These are phyloP conservation scores for Kwoniella dendrophila DNA, from an alignment of 768 basidiomycete genomes.

Conservation along the genomic window DNA sequence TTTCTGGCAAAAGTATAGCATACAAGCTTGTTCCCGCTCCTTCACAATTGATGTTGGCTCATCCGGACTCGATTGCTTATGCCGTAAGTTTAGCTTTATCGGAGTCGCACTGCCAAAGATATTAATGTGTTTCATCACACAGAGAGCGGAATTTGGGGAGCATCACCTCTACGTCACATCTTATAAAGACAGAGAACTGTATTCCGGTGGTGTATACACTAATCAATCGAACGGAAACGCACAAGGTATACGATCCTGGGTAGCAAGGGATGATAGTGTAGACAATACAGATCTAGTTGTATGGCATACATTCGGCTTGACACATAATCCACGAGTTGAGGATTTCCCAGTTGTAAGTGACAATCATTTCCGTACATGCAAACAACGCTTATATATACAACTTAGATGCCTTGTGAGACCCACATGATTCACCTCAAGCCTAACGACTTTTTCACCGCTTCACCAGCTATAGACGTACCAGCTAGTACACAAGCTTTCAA, in stretches of 20 bases:
- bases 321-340: slow-evolving; percentile 46
- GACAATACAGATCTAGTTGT: slow-evolving; percentile 37
- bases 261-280: slow-evolving; percentile 20
- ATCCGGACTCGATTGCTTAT: slow-evolving; percentile 28
- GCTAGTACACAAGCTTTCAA: slow-evolving; percentile 38
- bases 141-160: slow-evolving; percentile 39
- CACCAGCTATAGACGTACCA: slow-evolving; percentile 46
- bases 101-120: not conserved
- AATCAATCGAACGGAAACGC: slow-evolving; percentile 46
- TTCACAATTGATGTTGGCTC: slow-evolving; percentile 42
- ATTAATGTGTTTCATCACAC: not conserved
- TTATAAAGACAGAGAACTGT: slow-evolving; percentile 46
- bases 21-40: slow-evolving; percentile 50
- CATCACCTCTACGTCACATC: slow-evolving; percentile 43
- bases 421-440: slow-evolving; percentile 16
- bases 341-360: slow-evolving; percentile 44
- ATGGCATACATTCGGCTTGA: slow-evolving; percentile 53
- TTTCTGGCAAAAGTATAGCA: slow-evolving; percentile 36
- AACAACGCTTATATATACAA: not conserved
- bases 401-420: slow-evolving; percentile 20
- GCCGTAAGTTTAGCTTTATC: slow-evolving; percentile 1
- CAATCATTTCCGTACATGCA: too few relatives aligned
- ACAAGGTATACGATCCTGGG: slow-evolving; percentile 27
- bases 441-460: slow-evolving; percentile 42
- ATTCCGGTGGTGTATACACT: slow-evolving; percentile 41